Base-by-base conservation (phyloP, 2,329 filamentous ascomycete species). In the Reticulascus tulasneorum region DNA sequence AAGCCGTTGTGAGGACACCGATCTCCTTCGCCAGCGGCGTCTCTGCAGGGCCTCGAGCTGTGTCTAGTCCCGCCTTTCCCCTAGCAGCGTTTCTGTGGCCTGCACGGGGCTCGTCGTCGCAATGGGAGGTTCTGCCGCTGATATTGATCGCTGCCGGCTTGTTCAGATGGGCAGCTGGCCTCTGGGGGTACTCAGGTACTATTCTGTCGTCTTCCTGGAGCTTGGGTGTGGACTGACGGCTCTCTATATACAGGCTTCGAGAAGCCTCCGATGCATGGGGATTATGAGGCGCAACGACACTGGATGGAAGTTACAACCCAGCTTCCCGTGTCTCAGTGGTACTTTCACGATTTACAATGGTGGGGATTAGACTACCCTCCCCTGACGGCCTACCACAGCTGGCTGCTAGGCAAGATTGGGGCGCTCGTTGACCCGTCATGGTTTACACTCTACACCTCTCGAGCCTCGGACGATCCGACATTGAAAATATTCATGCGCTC, bases 331-430 rank as follows among this genome's bases (percentile, higher is more conserved):
- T 93, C 88, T 9, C 85, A 93, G 60, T 98, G 94, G 93, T 98
- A 98, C 62, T 95, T 94, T 56, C 88, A 98, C 60, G 90, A 98
- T 58, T 70, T 97, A 28, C 75, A 91, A 54, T 98, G 91, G 83
- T 98, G 93, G 93, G 94, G 94, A 1, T 74, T 98, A 48, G 93
- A 98, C 64, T 98, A 98, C 60, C 93, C 93, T 38, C 93, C 93
- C 34, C 75, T 98, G 64, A 98, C 93, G 35, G 94, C 93, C 33
- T 98, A 98, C 64, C 93, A 98, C 63, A 96, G 90, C 68, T 97
- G 90, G 91, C 56, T 93, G n/a, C 67, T 94, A 43, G 93, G 93
- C 45, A 85, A 84, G 62, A 77, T 96, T 69, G 93, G 93, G 33
- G 73, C 79, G 34, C 59, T 82, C 23, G 84, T 97, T 58, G 73